A percentile compares a stretch with the other conserved stretches of the same genome.
Conservation (phyloP, 225 moss, liverwort and hornwort species). For the Neckera pumila region DNA sequence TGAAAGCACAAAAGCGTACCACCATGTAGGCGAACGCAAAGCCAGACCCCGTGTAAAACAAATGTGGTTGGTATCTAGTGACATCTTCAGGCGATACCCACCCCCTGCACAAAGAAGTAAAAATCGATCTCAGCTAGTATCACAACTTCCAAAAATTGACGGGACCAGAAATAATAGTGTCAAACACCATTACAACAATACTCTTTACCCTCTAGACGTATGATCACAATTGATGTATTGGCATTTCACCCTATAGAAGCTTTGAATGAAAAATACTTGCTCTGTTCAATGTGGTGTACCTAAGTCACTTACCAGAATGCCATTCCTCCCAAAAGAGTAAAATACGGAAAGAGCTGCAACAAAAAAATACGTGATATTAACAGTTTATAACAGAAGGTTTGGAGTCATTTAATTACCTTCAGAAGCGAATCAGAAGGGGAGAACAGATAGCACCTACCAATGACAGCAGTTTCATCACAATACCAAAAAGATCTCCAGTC, state of each 20-base stretch:
- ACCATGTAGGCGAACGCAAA: conserved; percentile 88
- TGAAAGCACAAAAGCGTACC: conserved; percentile 22
- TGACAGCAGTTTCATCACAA: not conserved
- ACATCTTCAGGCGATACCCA: conserved; percentile 71
- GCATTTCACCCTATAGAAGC: not conserved
- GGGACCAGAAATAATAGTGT: not conserved
- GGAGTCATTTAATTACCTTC: not conserved
- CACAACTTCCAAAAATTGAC: not conserved
- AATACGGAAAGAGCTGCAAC: conserved; percentile 70
- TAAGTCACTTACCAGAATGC: conserved; percentile 51
- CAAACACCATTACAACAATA: not conserved
- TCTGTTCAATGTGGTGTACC: not conserved
- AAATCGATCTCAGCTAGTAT: not conserved
- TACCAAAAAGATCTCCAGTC: not conserved
- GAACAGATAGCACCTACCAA: not conserved
- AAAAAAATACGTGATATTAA: not conserved
- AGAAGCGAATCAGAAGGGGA: not conserved
- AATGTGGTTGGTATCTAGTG: conserved; percentile 70
- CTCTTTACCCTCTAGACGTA: not conserved
- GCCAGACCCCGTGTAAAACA: conserved; percentile 64
- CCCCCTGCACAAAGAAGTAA: conserved; percentile 39
- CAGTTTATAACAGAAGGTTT: not conserved
- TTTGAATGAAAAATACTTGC: not conserved
- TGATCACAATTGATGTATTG: not conserved
- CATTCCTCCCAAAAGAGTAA: conserved; percentile 51